Evolutionary conservation across 176 grass and related monocot genomes (phyloP).

Genomic region (Oryza officinalis): DNA sequence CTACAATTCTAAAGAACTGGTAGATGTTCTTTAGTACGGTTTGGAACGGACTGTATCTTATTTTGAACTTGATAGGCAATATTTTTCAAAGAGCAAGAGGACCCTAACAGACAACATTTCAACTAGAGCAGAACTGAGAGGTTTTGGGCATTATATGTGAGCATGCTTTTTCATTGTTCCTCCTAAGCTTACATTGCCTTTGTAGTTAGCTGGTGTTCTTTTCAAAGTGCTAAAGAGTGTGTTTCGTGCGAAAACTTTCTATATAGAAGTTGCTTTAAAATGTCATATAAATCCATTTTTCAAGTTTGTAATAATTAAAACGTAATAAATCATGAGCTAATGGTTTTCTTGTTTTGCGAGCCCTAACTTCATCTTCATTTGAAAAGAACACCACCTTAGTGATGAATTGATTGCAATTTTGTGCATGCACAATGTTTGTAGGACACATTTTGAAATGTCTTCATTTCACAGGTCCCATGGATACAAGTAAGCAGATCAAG

Average conservation of each 20-base stretch:
- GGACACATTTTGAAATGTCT: conserved; percentile 17
- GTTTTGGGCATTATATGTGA: conserved; percentile 21
- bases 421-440: conserved; percentile 14
- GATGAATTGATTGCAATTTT: conserved; percentile 18
- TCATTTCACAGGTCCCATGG: conserved; percentile 81
- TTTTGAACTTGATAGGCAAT: background rate
- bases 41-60: background rate
- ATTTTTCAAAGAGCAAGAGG: background rate
- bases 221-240: no score
- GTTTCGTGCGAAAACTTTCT: no score
- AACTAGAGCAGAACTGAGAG: background rate
- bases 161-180: background rate
- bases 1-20: background rate
- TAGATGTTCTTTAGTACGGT: background rate
- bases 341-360: no score
- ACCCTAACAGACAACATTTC: conserved; percentile 2
- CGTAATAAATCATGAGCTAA: no score
- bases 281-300: no score
- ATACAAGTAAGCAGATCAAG: conserved; percentile 99
- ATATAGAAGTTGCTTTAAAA: no score
- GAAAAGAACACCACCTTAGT: background rate
- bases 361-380: no score
- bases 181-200: conserved; percentile 24
- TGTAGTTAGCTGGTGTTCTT: background rate
- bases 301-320: no score